Conservation (phyloP, 2,329 filamentous ascomycete genomes). For the Botrytis galanthina region DNA sequence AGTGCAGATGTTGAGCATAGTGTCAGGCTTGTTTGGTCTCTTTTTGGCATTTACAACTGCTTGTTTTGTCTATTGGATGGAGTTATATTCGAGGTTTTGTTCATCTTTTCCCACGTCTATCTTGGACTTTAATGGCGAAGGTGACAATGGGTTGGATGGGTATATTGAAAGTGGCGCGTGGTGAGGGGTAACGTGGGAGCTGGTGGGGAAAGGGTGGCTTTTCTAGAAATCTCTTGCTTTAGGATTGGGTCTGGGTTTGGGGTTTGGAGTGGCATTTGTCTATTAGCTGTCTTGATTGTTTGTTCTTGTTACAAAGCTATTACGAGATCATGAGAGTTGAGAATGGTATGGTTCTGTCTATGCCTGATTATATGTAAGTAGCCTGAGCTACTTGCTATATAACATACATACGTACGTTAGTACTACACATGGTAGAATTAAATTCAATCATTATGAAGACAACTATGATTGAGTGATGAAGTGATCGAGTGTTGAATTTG, state of each 20-base stretch:
- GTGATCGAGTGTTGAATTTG: background rate
- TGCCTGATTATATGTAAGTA: slow-evolving; percentile 6
- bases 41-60: slow-evolving; percentile 12
- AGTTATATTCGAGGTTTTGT: slow-evolving; percentile 5
- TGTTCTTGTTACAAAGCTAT: slow-evolving; percentile 9
- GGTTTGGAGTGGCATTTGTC: background rate
- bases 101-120: slow-evolving; percentile 5
- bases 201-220: slow-evolving; percentile 4
- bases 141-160: slow-evolving; percentile 9
- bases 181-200: slow-evolving; percentile 1
- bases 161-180: slow-evolving; percentile 15
- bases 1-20: slow-evolving; percentile 21
- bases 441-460: slow-evolving; percentile 9
- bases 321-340: slow-evolving; percentile 13
- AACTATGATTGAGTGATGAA: background rate
- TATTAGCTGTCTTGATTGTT: slow-evolving; percentile 13
- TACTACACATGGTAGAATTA: slow-evolving; percentile 11
- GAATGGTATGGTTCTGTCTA: slow-evolving; percentile 7
- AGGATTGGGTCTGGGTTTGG: background rate
- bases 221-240: slow-evolving; percentile 7
- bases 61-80: slow-evolving; percentile 16
- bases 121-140: slow-evolving; percentile 14
- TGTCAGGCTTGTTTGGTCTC: slow-evolving; percentile 13
- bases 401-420: slow-evolving; percentile 13
- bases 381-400: background rate